Base-by-base conservation (phyloP, 306 rosid species). In the Quercus mongolica region DNA sequence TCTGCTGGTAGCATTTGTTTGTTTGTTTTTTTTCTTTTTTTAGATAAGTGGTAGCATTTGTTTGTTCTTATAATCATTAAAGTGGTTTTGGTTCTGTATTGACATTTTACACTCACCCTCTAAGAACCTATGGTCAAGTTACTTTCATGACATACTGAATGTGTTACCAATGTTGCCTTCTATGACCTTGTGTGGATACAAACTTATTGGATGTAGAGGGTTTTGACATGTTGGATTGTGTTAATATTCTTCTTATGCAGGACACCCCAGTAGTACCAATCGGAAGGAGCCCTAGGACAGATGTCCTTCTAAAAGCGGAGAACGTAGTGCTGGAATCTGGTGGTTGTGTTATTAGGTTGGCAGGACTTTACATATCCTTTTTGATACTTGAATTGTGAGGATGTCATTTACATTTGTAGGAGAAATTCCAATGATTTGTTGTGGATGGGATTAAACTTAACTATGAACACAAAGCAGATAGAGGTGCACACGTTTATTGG, bases 291-390 rank as follows among this genome's bases (percentile, higher is more conserved):
- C 92, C 88, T 41, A 86, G 99, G 84, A 91, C 96, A 0, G 98
- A 93, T 72, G 86, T 95, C 58, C 99, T 95, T 83, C 86, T 93
- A 41, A 88, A 87, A 54, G 92, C 97, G n/a, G 99, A 95, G 82
- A 89, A 86, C 2, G 86, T 89, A 1, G 98, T 93, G 74, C 78
- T 89, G 63, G 98, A 91, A 85, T 78, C 74, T 78, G 96, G 96
- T 23, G 98, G 99, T 33, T 92, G 92, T 59, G 89, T 95, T 71
- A 85, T 95, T 56, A 89, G 98, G 85, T 88, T 95, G 84, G 89
- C 96, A 25, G 99, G 87, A 78, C 99, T 95, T 81, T 95, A 95
- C 82, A 94, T 91, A 94, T 94, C 98, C 98, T 90, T 91, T 76
- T 75, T 55, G 56, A 69, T 77, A 78, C 73, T 82, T n/a, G 14